Evolutionary conservation across 2,329 filamentous ascomycete genomes (phyloP).

Genomic region (Colletotrichum spinosum): DNA sequence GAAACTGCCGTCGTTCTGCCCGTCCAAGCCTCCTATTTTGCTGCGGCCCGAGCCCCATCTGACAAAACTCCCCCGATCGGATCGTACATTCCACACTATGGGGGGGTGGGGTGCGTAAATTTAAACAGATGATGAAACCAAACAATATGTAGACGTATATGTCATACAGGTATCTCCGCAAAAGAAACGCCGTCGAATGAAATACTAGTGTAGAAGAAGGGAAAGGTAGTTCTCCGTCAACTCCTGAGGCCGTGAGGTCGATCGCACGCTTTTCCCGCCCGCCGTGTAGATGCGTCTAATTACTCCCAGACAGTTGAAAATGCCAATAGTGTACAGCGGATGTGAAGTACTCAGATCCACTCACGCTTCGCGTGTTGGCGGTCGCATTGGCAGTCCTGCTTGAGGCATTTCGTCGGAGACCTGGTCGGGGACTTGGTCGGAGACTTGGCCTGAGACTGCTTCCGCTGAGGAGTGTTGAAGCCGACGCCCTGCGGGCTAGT

Average conservation of each 20-base stretch:
- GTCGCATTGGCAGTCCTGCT: slow-evolving; percentile 37
- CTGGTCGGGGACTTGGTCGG: too few relatives aligned
- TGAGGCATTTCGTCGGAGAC: slow-evolving; percentile 17
- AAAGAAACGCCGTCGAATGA: slow-evolving; percentile 36
- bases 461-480: slow-evolving; percentile 45
- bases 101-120: not conserved
- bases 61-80: slow-evolving; percentile 12
- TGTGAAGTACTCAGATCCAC: slow-evolving; percentile 44
- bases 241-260: slow-evolving; percentile 26
- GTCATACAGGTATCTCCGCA: slow-evolving; percentile 38
- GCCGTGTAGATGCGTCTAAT: slow-evolving; percentile 26
- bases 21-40: not conserved
- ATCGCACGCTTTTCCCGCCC: slow-evolving; percentile 35
- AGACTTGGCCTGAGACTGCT: slow-evolving; percentile 24
- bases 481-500: slow-evolving; percentile 58
- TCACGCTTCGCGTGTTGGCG: slow-evolving; percentile 40
- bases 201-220: slow-evolving; percentile 37
- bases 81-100: slow-evolving; percentile 20
- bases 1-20: slow-evolving; percentile 11
- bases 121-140: slow-evolving; percentile 28
- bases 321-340: slow-evolving; percentile 31
- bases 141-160: slow-evolving; percentile 36
- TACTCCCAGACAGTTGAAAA: slow-evolving; percentile 39
- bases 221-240: slow-evolving; percentile 34
- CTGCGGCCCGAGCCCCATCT: not conserved